phyloP scores from a whole-genome alignment of 345 rosid genomes.

The Pelargonium nanum region DNA sequence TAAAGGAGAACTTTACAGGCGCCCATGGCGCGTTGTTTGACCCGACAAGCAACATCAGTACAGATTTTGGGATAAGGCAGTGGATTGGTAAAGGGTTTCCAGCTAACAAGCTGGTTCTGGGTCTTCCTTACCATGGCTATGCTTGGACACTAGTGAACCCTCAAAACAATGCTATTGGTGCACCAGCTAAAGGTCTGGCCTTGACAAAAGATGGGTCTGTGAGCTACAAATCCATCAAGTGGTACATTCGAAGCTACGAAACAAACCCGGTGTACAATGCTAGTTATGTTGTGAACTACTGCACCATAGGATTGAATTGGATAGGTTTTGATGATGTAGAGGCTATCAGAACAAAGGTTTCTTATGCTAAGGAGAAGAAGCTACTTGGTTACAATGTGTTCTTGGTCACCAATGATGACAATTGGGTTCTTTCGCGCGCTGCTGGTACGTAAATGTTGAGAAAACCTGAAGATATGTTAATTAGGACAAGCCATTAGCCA shows the following conservation, averaged over 20 bases:
- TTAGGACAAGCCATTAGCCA: no score
- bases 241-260: constrained; percentile 18
- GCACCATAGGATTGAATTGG: constrained; percentile 19
- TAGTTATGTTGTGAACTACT: constrained; percentile 23
- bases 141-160: constrained; percentile 21
- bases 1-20: constrained; percentile 2
- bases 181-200: constrained; percentile 13
- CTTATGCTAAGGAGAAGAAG: constrained; percentile 26
- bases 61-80: constrained; percentile 8
- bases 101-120: constrained; percentile 13
- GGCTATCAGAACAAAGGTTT: constrained; percentile 22
- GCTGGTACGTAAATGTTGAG: constrained; percentile 21
- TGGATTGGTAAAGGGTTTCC: constrained; percentile 12
- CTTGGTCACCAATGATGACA: constrained; percentile 20
- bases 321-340: constrained; percentile 34
- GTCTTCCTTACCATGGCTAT: constrained; percentile 26
- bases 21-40: constrained; percentile 19
- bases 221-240: constrained; percentile 15
- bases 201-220: constrained; percentile 6
- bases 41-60: constrained; percentile 5
- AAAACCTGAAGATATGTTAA: no score
- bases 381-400: constrained; percentile 31
- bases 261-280: constrained; percentile 16
- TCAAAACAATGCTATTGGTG: constrained; percentile 4
- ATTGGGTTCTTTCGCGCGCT: constrained; percentile 32